phyloP scores from a whole-genome alignment of 768 basidiomycete genomes.

The Tricholomella constricta region DNA sequence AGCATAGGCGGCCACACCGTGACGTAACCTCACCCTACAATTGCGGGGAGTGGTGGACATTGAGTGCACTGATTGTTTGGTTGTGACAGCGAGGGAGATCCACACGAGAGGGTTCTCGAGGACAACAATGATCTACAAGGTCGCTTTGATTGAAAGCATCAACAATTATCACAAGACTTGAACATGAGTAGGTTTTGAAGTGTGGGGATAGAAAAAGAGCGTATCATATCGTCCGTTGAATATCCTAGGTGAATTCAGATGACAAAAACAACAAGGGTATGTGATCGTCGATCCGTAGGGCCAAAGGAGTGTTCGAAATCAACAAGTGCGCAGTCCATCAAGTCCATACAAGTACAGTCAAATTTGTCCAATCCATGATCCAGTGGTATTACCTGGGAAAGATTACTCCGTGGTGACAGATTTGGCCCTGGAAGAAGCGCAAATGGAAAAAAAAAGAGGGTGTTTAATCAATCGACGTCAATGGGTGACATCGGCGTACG shows the following conservation, averaged over 20 bases:
- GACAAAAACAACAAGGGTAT: constrained; percentile 1
- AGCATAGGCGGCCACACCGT: too few species aligned
- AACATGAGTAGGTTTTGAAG: background rate
- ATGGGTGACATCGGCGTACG: background rate
- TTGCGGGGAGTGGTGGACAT: background rate
- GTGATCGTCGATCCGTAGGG: background rate
- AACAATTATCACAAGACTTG: background rate
- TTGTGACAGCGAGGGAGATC: background rate
- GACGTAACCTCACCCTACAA: too few species aligned
- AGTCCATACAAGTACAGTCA: constrained; percentile 30
- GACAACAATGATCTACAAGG: background rate
- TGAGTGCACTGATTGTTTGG: background rate
- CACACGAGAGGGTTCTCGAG: background rate
- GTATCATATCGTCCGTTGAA: background rate
- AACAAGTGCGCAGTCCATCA: background rate
- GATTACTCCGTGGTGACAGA: constrained; percentile 73
- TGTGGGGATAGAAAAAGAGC: background rate
- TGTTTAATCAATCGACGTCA: constrained; percentile 9
- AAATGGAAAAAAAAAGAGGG: constrained; percentile 11
- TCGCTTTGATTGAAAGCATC: background rate
- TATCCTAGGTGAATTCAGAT: background rate
- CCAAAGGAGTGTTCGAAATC: background rate
- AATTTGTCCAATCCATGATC: constrained; percentile 19
- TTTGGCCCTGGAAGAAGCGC: constrained; percentile 54
- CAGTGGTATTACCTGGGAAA: constrained; percentile 2